A percentile compares a stretch with the other conserved stretches of the same genome.
phyloP scores from a whole-genome alignment of 495 filamentous ascomycete genomes.

The Annulohypoxylon stygium region DNA sequence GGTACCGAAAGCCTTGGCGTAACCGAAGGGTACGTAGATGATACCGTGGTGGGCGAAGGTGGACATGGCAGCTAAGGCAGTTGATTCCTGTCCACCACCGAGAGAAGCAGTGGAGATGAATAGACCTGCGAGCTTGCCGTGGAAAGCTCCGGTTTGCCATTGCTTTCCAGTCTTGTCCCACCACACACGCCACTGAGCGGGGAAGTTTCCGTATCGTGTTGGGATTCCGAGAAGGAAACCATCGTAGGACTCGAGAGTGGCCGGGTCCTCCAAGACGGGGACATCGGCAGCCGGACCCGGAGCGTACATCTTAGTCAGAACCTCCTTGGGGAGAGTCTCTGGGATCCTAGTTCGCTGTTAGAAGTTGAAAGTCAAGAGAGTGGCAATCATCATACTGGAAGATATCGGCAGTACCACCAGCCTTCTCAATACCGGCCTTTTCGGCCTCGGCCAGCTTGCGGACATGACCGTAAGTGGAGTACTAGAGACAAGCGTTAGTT shows the following conservation, averaged over 20 bases:
- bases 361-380: neutral
- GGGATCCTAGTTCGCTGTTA: conserved; percentile 67
- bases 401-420: conserved; percentile 81
- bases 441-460: conserved; percentile 84
- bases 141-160: conserved; percentile 78
- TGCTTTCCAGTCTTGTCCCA: conserved; percentile 85
- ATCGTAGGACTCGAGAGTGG: conserved; percentile 81
- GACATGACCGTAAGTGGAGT: conserved; percentile 98
- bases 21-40: conserved; percentile 94
- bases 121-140: conserved; percentile 91
- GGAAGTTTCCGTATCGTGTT: conserved; percentile 99
- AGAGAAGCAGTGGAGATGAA: conserved; percentile 87
- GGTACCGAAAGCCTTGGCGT: conserved; percentile 79
- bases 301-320: conserved; percentile 87
- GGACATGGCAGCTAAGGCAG: conserved; percentile 82
- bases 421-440: conserved; percentile 88
- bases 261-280: conserved; percentile 73
- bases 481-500: conserved; percentile 65
- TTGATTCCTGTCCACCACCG: conserved; percentile 95
- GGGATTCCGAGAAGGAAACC: conserved; percentile 95
- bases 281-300: conserved; percentile 77
- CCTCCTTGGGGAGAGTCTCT: conserved; percentile 88
- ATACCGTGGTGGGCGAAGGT: conserved; percentile 95
- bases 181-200: conserved; percentile 93
- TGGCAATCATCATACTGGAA: conserved; percentile 74